Evolutionary conservation across 306 rosid species (phyloP), one percentile per base, ranked within the genome.

Genomic region (Sphenostylis stenocarpa): DNA sequence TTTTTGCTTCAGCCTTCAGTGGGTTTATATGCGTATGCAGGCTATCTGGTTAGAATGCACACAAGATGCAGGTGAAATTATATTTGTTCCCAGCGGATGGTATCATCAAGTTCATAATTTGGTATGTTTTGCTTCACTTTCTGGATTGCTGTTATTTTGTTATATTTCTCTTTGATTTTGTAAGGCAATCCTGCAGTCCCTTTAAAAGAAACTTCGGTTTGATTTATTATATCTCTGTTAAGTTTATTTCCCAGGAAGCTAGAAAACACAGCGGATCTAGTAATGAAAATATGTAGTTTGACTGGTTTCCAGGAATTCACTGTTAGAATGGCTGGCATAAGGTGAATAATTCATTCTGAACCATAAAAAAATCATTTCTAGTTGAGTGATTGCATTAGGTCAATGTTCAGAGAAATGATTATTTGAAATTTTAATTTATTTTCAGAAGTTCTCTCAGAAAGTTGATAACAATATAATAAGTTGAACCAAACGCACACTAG

Each of bases 41-140:
- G 88, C 96, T 80, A 73, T 76, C 73, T 92, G 97, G 99, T 80
- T 95, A 85, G 97, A 95, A 77, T 90, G 94, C 83, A 88, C 64
- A 49, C 99, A 92, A 88, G 97, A 90, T 77, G 88, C 83, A n/a
- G 90, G 93, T 73, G 97, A 92, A 87, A 76, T 89, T 75, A 90
- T 95, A 77, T 95, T 95, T 86, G 97, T 92, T 69, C 99, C 97
- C 20, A 92, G 97, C 1, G 96, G 99, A 69, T 95, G 99, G 99
- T 95, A 89, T 81, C 99, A 95, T 87, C 97, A 95, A 85, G 99
- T 95, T 80, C 91, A 90, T 82, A 95, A 95, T 86, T 85, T 92
- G 96, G 97, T 92, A 82, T 63, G 67, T 60, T 45, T 39, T 67
- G 70, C 48, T 55, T 77, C 45, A 65, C 51, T 39, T 47, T 71